Conservation (phyloP, 176 grass and related monocot species). For the Hordeum vulgare region DNA sequence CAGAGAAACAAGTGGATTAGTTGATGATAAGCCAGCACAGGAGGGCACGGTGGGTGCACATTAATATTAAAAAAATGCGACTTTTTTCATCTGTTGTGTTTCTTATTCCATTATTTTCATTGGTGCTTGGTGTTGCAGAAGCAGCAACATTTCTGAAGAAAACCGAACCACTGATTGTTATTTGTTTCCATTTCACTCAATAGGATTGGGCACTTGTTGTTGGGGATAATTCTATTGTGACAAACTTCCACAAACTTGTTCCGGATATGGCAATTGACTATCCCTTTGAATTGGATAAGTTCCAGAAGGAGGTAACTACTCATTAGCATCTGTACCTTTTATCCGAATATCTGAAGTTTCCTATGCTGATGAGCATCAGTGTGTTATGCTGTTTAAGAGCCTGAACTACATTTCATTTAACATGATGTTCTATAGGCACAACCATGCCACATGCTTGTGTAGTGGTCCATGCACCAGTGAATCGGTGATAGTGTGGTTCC, state of each 20-base stretch:
- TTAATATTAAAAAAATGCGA: neutral
- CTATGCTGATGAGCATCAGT: neutral
- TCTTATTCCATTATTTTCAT: neutral
- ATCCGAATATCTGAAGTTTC: neutral
- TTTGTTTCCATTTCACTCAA: conserved; percentile 24
- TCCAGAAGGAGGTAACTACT: conserved; percentile 84
- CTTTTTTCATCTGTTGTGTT: neutral
- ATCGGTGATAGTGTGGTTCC: neutral
- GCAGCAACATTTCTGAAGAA: conserved; percentile 4
- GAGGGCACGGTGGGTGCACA: conserved; percentile 33
- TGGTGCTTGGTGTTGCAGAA: neutral
- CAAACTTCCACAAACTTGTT: conserved; percentile 72
- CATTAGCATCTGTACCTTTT: conserved; percentile 10
- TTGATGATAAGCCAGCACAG: conserved; percentile 25
- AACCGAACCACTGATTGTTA: neutral
- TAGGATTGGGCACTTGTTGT: conserved; percentile 76
- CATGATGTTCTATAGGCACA: neutral
- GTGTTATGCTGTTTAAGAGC: neutral
- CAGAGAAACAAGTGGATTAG: conserved; percentile 33
- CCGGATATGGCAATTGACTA: conserved; percentile 94
- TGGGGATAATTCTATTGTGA: conserved; percentile 50
- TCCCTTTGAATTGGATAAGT: conserved; percentile 93
- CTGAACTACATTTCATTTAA: neutral
- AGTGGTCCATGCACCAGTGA: neutral
- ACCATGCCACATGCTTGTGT: neutral